These are phyloP conservation scores for Metarhizium rileyi DNA, from an alignment of 2,329 filamentous ascomycete genomes.

Conservation along the genomic window DNA sequence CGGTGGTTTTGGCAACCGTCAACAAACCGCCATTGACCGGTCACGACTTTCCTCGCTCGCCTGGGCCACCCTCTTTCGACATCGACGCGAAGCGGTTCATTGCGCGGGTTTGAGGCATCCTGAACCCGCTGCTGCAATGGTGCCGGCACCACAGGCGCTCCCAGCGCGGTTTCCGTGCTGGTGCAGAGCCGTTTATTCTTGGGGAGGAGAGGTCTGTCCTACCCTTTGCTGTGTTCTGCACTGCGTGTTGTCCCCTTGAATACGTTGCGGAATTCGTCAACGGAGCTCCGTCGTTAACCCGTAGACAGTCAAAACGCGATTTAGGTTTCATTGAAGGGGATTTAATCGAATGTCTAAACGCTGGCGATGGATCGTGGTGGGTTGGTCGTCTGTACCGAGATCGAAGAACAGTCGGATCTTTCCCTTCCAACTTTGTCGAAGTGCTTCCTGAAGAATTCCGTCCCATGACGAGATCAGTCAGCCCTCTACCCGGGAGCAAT, in stretches of 20 bases:
- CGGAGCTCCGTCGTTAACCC: background rate
- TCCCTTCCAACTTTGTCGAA: constrained; percentile 96
- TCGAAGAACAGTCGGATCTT: constrained; percentile 80
- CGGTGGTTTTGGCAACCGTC: background rate
- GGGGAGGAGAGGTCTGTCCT: constrained; percentile 65
- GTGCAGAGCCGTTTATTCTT: constrained; percentile 86
- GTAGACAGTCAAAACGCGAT: constrained; percentile 68
- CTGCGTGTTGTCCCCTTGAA: background rate
- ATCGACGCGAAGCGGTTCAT: background rate
- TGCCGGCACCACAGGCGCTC: constrained; percentile 47
- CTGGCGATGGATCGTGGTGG: constrained; percentile 98
- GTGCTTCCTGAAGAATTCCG: constrained; percentile 78
- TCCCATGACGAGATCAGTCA: constrained; percentile 55
- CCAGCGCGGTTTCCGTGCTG: constrained; percentile 81
- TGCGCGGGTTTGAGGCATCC: background rate
- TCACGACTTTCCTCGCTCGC: background rate
- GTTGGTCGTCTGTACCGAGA: constrained; percentile 86
- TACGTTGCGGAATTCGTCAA: background rate
- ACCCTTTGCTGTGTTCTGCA: background rate
- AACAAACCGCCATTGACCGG: background rate
- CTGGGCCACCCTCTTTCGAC: background rate
- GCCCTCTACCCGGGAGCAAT: constrained; percentile 47
- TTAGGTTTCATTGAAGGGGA: constrained; percentile 96
- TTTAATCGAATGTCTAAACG: constrained; percentile 95
- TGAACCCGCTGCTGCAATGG: constrained; percentile 30